Evolutionary conservation across 306 rosid genomes (phyloP), one percentile per base, ranked within the genome.

Genomic region (Urtica urens): DNA sequence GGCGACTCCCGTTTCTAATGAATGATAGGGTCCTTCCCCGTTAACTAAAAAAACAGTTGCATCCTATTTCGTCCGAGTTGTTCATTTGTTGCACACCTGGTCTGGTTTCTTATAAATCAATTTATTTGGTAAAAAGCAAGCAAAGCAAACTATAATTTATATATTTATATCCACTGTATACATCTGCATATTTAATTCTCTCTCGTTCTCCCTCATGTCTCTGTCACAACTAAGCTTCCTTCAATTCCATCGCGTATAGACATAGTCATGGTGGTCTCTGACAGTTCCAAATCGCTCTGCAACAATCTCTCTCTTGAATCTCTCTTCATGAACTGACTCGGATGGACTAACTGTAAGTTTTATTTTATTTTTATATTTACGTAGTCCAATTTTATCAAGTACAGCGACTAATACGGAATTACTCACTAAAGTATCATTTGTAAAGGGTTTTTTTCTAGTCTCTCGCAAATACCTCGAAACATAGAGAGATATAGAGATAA

Each of bases 301-400:
- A 10, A 28, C 10, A 28, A 28, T 35, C 14, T 24, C 24, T 56
- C 38, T 19, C 23, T 28, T 28, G n/a, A n/a, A n/a, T 11, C 30
- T 20, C 21, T 55, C 49, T 10, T 14, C n/a, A 20, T 43, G 41
- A 42, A 28, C 35, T 31, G 42, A 44, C 44, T 29, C 20, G 17
- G 51, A 27, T 3, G 29, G n/a, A 42, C 44, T 10, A 30, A 20
- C 60, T 20, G 62, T 43, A 30, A 56, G 43, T 56, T 35, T 30
- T 26, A 20, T 40, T 39, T 13, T 41, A 38, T 42, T 25, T 42
- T 38, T 21, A 40, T 41, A 12, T 43, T 15, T 53, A 28, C 33
- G n/a, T 14, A 6, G 23, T 20, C 26, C 51, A 44, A 39, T 30
- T 56, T 56, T 18, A 13, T 43, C 38, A 14, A 33, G 21, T 19